Percentiles rank a stretch among this genome's conserved stretches.
Conservation (phyloP, 2,329 filamentous ascomycete genomes). For the Fusarium multiceps region DNA sequence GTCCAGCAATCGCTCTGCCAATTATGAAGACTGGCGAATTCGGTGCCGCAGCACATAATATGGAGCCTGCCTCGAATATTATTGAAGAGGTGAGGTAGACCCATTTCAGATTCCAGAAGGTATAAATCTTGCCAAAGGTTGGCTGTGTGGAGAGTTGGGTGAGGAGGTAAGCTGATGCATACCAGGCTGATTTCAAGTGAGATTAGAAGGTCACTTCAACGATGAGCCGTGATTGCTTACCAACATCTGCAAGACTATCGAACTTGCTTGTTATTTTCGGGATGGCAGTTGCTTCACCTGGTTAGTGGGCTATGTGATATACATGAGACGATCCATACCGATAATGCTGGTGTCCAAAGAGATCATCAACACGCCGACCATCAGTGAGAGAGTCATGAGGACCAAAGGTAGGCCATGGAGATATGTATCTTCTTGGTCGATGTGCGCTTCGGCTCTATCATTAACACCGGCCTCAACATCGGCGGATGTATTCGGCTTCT, state of each 20-base stretch:
- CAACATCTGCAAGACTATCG: constrained; percentile 50
- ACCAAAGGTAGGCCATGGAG: constrained; percentile 26
- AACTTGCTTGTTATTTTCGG: constrained; percentile 46
- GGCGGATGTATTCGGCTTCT: not conserved
- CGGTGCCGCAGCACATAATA: constrained; percentile 46
- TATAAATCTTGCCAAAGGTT: constrained; percentile 49
- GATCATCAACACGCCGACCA: constrained; percentile 36
- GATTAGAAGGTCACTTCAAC: not conserved
- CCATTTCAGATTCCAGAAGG: constrained; percentile 50
- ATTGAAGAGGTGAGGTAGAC: constrained; percentile 40
- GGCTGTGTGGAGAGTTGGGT: constrained; percentile 42
- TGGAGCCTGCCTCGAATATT: constrained; percentile 44
- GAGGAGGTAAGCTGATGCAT: constrained; percentile 47
- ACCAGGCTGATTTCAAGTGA: constrained; percentile 45
- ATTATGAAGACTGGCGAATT: constrained; percentile 53
- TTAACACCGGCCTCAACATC: not conserved
- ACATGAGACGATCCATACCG: not conserved
- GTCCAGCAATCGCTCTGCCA: constrained; percentile 53
- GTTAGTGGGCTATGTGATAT: not conserved
- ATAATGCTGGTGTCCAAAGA: constrained; percentile 43
- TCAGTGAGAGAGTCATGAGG: constrained; percentile 34
- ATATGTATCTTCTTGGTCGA: not conserved
- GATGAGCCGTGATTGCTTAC: not conserved
- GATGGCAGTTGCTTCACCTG: constrained; percentile 38
- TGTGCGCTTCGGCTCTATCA: not conserved